A percentile compares a stretch with the other conserved stretches of the same genome.
Conservation (phyloP, 2,329 filamentous ascomycete genomes). For the Exophiala sp. region DNA sequence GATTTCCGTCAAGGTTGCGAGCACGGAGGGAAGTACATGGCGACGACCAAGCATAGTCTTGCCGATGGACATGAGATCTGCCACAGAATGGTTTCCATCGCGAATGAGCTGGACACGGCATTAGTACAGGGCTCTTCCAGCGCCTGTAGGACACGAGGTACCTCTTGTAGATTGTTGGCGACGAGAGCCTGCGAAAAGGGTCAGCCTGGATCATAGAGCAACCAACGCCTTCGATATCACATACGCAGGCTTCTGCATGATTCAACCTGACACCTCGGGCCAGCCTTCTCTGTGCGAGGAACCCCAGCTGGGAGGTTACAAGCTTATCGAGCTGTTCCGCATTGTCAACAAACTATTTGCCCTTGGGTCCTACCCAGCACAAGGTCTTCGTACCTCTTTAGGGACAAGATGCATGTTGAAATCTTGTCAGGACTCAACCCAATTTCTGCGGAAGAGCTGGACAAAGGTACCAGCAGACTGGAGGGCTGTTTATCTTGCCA, state of each 20-base stretch:
- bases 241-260: conserved; percentile 77
- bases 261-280: conserved; percentile 85
- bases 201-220: conserved; percentile 6
- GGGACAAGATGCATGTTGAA: conserved; percentile 42
- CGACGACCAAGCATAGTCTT: conserved; percentile 88
- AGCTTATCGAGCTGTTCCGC: conserved; percentile 83
- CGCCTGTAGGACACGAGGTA: conserved; percentile 33
- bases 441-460: neutral
- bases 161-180: conserved; percentile 82
- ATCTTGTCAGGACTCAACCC: neutral
- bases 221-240: conserved; percentile 2
- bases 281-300: conserved; percentile 78
- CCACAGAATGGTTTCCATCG: conserved; percentile 87
- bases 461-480: neutral
- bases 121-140: neutral
- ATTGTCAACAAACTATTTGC: neutral
- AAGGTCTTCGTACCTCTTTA: conserved; percentile 37
- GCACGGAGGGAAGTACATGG: conserved; percentile 80
- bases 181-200: conserved; percentile 47
- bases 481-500: conserved; percentile 7
- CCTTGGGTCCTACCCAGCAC: too few species aligned
- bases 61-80: conserved; percentile 87
- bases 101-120: conserved; percentile 66
- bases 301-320: conserved; percentile 79
- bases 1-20: conserved; percentile 70